Conservation (phyloP, 129 eudicot species). For the Cynara cardunculus region DNA sequence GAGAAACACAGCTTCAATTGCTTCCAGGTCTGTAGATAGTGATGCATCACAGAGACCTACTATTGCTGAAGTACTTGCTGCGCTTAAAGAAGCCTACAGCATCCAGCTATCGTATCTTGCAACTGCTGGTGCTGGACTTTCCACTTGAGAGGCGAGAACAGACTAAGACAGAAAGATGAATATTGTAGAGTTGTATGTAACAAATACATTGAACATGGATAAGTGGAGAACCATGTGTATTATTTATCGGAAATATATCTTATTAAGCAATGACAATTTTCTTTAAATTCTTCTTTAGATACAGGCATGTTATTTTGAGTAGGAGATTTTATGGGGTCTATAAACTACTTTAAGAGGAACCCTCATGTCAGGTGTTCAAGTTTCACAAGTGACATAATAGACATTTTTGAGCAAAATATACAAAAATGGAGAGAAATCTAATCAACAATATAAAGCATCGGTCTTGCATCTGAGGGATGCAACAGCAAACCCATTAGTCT, state of each 20-base stretch:
- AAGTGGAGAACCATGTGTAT: conserved; percentile 1
- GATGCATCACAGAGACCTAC: conserved; percentile 81
- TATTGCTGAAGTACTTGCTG: conserved; percentile 62
- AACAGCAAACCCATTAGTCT: not conserved
- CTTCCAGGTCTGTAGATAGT: conserved; percentile 85
- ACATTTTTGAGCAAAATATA: not conserved
- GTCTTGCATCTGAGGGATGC: not conserved
- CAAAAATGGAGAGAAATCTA: not conserved
- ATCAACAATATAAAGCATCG: conserved; percentile 2
- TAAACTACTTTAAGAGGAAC: not conserved
- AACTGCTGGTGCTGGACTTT: conserved; percentile 28
- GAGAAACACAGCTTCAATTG: conserved; percentile 63
- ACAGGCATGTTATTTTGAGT: not conserved
- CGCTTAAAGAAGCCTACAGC: conserved; percentile 83
- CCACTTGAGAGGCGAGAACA: conserved; percentile 16
- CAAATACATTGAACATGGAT: not conserved
- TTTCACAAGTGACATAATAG: not conserved
- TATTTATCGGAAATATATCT: conserved; percentile 24
- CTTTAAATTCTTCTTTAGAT: not conserved
- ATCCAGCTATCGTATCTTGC: conserved; percentile 79
- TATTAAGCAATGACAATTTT: not conserved
- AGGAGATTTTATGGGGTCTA: not conserved
- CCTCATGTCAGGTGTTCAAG: not conserved
- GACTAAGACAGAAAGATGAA: not conserved
- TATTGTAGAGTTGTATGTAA: conserved; percentile 19